A percentile compares a stretch with the other conserved stretches of the same genome.
Conservation (phyloP, 495 filamentous ascomycete species). For the Hypoxylon crocopeplum region DNA sequence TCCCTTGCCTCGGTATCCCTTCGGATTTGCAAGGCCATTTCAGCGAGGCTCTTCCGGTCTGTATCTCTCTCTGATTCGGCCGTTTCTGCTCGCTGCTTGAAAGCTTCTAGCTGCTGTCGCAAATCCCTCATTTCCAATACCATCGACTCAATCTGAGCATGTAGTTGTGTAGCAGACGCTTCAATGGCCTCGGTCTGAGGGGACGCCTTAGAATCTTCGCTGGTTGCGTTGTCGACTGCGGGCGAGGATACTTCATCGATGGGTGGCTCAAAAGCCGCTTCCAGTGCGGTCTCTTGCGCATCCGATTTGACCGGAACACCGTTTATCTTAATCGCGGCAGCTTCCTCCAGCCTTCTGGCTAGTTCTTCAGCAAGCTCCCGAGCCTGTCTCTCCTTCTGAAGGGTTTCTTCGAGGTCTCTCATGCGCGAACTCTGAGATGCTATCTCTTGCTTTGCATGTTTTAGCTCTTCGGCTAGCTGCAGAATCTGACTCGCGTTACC, state of each 20-base stretch:
- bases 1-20: slow-evolving; percentile 73
- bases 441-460: slow-evolving; percentile 79
- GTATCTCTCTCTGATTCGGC: slow-evolving; percentile 76
- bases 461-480: slow-evolving; percentile 80
- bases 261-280: slow-evolving; percentile 50
- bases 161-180: slow-evolving; percentile 60
- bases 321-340: slow-evolving; percentile 46
- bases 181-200: slow-evolving; percentile 53
- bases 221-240: slow-evolving; percentile 27
- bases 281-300: slow-evolving; percentile 43
- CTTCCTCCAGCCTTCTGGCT: slow-evolving; percentile 71
- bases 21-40: slow-evolving; percentile 87
- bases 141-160: slow-evolving; percentile 79
- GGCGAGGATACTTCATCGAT: slow-evolving; percentile 39
- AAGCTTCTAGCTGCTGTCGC: slow-evolving; percentile 78
- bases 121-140: slow-evolving; percentile 82
- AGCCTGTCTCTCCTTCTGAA: slow-evolving; percentile 80
- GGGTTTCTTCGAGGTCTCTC: slow-evolving; percentile 78
- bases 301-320: slow-evolving; percentile 38
- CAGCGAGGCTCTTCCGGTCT: slow-evolving; percentile 74
- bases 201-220: slow-evolving; percentile 40
- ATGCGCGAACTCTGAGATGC: slow-evolving; percentile 79
- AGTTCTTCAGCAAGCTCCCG: slow-evolving; percentile 83
- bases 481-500: slow-evolving; percentile 74
- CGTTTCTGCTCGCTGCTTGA: slow-evolving; percentile 75